These are phyloP conservation scores for Serendipita indica DNA, from an alignment of 768 basidiomycete genomes.

Conservation along the genomic window DNA sequence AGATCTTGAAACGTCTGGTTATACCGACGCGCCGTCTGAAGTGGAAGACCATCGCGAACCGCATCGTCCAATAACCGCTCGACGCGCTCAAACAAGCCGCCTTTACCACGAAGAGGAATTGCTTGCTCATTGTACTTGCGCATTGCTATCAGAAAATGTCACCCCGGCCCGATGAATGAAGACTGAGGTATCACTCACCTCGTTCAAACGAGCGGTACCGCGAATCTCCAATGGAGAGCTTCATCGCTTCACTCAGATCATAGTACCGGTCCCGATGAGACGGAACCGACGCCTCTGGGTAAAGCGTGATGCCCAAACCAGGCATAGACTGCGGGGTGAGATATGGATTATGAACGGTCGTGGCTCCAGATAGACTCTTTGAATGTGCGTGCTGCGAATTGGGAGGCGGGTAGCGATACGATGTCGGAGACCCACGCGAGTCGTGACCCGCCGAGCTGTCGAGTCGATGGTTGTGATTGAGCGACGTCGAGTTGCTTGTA, in stretches of 20 bases:
- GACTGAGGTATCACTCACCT: neutral
- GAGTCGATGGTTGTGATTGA: too few species aligned
- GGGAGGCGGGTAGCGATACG: neutral
- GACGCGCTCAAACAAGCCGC: neutral
- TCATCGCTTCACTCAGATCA: conserved; percentile 4
- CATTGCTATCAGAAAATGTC: neutral
- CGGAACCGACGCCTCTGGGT: neutral
- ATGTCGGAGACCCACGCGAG: too few species aligned
- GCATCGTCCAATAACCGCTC: conserved; percentile 1
- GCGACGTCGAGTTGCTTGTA: too few species aligned
- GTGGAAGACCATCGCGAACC: neutral
- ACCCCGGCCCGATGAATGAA: neutral
- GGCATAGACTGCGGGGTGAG: neutral
- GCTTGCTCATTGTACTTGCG: neutral
- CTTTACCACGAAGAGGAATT: neutral
- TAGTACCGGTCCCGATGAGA: neutral
- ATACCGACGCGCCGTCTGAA: neutral
- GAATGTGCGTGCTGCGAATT: neutral
- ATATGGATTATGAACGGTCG: neutral
- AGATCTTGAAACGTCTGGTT: conserved; percentile 1
- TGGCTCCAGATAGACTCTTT: neutral
- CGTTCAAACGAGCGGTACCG: neutral
- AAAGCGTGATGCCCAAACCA: neutral
- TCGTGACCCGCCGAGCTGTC: too few species aligned
- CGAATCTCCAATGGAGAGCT: conserved; percentile 3